Conservation (phyloP, 371 early-diverging fungal genomes). For the Lichtheimia ornata region DNA sequence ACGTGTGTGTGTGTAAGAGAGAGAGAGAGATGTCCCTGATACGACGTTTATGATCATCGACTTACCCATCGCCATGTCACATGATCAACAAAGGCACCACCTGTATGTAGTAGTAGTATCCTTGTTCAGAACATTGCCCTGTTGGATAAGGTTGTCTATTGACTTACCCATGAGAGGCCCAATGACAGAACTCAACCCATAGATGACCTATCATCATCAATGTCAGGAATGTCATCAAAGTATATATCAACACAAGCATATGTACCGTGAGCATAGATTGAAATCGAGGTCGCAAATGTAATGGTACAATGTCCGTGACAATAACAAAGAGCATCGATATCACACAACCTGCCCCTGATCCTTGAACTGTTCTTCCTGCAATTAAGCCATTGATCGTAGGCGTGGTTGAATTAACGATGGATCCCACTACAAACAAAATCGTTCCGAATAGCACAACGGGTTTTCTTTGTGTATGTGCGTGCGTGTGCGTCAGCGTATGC, state of each 20-base stretch:
- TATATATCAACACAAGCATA: too few relatives aligned
- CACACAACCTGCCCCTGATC: constrained; percentile 73
- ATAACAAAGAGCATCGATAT: constrained; percentile 73
- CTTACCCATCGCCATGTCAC: constrained; percentile 67
- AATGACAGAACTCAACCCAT: constrained; percentile 70
- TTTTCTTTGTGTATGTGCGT: constrained; percentile 63
- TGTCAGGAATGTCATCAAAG: too few relatives aligned
- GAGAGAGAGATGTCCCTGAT: not conserved
- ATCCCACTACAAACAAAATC: constrained; percentile 53
- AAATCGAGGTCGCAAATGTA: constrained; percentile 68
- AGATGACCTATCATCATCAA: constrained; percentile 32
- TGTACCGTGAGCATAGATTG: constrained; percentile 57
- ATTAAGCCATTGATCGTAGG: constrained; percentile 61
- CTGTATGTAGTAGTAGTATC: constrained; percentile 53
- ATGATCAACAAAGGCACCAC: constrained; percentile 70
- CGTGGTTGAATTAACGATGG: constrained; percentile 55
- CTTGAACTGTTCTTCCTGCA: constrained; percentile 70
- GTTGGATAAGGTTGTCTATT: constrained; percentile 14
- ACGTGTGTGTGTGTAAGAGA: not conserved
- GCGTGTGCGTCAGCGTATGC: not conserved
- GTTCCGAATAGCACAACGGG: constrained; percentile 47
- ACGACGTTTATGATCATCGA: not conserved
- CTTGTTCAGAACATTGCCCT: not conserved
- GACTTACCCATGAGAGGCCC: constrained; percentile 60
- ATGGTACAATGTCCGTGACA: constrained; percentile 72